phyloP scores from a whole-genome alignment of 331 rosid genomes.

The Pyracantha coccinea region DNA sequence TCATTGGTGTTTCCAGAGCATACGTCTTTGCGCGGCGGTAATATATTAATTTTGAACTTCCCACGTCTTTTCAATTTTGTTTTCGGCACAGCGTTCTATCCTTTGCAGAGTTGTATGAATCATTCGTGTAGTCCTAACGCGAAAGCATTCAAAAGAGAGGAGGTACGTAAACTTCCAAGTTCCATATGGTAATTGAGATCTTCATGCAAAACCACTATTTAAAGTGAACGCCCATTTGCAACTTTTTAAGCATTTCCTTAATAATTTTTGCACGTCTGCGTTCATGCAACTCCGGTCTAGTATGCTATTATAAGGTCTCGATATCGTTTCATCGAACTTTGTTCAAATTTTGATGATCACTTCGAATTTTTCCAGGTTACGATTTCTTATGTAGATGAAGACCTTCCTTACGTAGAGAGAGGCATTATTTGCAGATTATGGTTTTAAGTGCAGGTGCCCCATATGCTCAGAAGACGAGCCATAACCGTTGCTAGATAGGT shows the following conservation, averaged over 20 bases:
- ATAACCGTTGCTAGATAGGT: not conserved
- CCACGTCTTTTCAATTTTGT: not conserved
- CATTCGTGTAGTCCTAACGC: slow-evolving; percentile 92
- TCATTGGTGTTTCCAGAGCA: not conserved
- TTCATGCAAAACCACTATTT: not conserved
- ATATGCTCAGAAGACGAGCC: slow-evolving; percentile 56
- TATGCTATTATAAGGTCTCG: not conserved
- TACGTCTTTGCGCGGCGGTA: not conserved
- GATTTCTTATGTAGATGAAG: slow-evolving; percentile 87
- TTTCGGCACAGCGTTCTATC: slow-evolving; percentile 79
- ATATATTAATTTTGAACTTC: not conserved
- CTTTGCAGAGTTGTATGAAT: slow-evolving; percentile 89
- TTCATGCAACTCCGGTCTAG: not conserved
- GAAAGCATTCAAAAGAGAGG: slow-evolving; percentile 89
- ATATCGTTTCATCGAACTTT: not conserved
- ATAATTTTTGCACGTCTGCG: not conserved
- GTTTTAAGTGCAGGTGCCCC: slow-evolving; percentile 65
- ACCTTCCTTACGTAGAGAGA: slow-evolving; percentile 65
- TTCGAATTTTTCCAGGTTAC: slow-evolving; percentile 56
- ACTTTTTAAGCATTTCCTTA: not conserved
- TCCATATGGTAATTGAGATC: not conserved
- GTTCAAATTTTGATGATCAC: slow-evolving; percentile 6
- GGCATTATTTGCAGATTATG: slow-evolving; percentile 80
- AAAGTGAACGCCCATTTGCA: not conserved
- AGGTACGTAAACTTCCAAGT: slow-evolving; percentile 38